These are phyloP conservation scores for Stephania yunnanensis DNA, from an alignment of 164 flowering plant species.

Conservation along the genomic window DNA sequence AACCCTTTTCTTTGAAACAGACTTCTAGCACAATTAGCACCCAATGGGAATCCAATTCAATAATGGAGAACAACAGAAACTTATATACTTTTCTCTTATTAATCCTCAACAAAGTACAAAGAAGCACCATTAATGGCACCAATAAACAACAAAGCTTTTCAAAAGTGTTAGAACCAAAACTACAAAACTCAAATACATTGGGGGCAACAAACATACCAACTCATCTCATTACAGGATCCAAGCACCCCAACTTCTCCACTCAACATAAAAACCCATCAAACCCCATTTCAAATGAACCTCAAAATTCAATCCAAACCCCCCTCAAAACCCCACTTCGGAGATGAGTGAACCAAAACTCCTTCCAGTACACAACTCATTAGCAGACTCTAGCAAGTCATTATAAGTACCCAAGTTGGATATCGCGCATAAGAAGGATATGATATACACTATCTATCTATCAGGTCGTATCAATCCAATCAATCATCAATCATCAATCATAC, in stretches of 20 bases:
- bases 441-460: no score
- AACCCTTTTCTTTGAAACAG: neutral
- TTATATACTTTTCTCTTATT: neutral
- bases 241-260: neutral
- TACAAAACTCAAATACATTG: neutral
- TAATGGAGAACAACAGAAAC: neutral
- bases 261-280: neutral
- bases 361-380: no score
- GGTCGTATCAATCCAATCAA: neutral
- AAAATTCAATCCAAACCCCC: neutral
- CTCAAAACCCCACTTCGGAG: neutral
- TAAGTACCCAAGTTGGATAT: no score
- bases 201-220: neutral
- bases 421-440: no score
- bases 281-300: neutral
- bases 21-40: no score
- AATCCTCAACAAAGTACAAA: constrained; percentile 1
- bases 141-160: neutral
- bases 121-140: neutral
- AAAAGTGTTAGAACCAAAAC: neutral
- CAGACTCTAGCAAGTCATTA: no score
- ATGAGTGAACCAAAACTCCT: neutral
- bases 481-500: constrained; percentile 46
- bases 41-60: no score
- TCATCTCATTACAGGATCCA: neutral